A percentile compares a stretch with the other conserved stretches of the same genome.
Conservation (phyloP, 2,329 filamentous ascomycete species). For the Pezicula neosporulosa region DNA sequence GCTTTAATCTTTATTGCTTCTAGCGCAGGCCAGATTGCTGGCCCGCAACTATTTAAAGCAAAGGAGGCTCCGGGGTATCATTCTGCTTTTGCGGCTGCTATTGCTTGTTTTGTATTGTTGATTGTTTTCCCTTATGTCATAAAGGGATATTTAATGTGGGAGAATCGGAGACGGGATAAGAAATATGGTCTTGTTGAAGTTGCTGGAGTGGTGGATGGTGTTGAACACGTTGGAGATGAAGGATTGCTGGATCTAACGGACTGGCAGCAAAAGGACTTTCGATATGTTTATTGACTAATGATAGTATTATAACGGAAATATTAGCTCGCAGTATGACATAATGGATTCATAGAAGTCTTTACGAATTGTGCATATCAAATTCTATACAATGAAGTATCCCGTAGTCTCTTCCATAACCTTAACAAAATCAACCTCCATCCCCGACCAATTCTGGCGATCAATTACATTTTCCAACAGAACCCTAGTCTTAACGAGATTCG, state of each 20-base stretch:
- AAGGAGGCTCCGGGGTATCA: neutral
- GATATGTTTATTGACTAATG: neutral
- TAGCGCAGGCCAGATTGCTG: conserved; percentile 63
- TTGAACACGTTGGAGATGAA: neutral
- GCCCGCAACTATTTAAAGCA: conserved; percentile 1
- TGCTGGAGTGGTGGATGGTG: neutral
- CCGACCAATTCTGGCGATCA: neutral
- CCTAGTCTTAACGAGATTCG: neutral
- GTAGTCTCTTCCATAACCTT: neutral
- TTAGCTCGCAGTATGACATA: too few relatives aligned
- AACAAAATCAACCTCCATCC: neutral
- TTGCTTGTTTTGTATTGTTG: neutral
- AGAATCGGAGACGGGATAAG: neutral
- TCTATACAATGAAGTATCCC: neutral
- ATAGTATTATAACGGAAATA: too few relatives aligned
- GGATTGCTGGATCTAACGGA: neutral
- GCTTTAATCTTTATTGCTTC: conserved; percentile 69
- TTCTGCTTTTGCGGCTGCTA: neutral
- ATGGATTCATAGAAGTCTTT: too few relatives aligned
- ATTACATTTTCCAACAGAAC: neutral
- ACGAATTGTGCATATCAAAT: neutral
- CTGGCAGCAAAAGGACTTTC: neutral
- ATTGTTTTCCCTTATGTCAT: neutral
- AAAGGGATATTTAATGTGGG: neutral
- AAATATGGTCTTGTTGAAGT: neutral